Conservation (phyloP, 1,139 yeast species). For the Nadsonia commutata region DNA sequence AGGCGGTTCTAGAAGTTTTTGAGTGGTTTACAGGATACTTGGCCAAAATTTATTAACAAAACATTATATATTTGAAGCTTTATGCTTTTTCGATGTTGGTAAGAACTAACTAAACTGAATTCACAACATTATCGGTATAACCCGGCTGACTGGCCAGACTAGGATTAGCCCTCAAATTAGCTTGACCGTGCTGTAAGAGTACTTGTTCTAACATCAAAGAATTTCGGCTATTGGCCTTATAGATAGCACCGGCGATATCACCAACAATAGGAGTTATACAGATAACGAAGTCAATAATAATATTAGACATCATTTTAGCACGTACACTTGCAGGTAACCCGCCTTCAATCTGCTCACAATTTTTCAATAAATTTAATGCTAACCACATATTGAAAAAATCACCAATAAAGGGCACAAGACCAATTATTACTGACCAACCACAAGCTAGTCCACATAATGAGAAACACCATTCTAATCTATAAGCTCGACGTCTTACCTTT, state of each 20-base stretch:
- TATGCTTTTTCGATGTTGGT: no score
- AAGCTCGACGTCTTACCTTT: slow-evolving; percentile 42
- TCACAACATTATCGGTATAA: no score
- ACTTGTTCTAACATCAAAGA: slow-evolving; percentile 47
- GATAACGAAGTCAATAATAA: slow-evolving; percentile 47
- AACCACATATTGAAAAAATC: slow-evolving; percentile 36
- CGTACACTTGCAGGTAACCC: slow-evolving; percentile 42
- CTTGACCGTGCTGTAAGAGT: slow-evolving; percentile 30
- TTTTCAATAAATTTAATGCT: slow-evolving; percentile 34
- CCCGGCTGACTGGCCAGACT: no score
- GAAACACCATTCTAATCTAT: slow-evolving; percentile 49
- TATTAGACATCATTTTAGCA: slow-evolving; percentile 43
- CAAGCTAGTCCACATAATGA: slow-evolving; percentile 47
- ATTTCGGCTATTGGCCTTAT: slow-evolving; percentile 65
- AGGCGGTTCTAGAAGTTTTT: no score
- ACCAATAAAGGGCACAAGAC: slow-evolving; percentile 52
- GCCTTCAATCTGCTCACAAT: slow-evolving; percentile 44
- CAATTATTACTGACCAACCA: slow-evolving; percentile 64
- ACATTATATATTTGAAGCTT: no score
- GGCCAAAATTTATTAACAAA: no score
- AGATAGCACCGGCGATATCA: slow-evolving; percentile 48
- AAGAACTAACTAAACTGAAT: no score
- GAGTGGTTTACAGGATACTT: no score
- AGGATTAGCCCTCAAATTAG: neutral
- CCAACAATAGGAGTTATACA: slow-evolving; percentile 68